A percentile compares a stretch with the other conserved stretches of the same genome.
Evolutionary conservation across 2,329 filamentous ascomycete species (phyloP).

Genomic region (Fusarium tupiense): DNA sequence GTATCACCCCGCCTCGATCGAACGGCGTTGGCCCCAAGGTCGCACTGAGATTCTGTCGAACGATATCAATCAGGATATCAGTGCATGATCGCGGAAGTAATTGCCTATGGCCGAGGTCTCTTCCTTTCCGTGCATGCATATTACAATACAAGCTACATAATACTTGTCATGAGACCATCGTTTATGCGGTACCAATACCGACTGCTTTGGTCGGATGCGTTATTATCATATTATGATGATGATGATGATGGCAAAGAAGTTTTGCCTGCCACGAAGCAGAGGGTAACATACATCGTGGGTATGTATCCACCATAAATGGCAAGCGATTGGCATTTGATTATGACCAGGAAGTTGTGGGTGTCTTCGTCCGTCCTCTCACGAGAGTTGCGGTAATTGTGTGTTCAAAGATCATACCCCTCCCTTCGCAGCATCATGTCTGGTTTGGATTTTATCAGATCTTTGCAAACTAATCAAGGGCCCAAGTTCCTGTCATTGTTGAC

Average conservation of each 20-base stretch:
- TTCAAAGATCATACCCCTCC: background rate
- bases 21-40: slow-evolving; percentile 20
- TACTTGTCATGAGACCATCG: slow-evolving; percentile 4
- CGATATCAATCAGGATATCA: slow-evolving; percentile 5
- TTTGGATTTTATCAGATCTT: slow-evolving; percentile 25
- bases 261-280: background rate
- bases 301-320: background rate
- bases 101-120: background rate
- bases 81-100: slow-evolving; percentile 17
- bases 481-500: slow-evolving; percentile 18
- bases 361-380: background rate
- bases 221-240: background rate
- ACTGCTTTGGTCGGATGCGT: background rate
- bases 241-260: background rate
- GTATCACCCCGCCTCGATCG: slow-evolving; percentile 28
- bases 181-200: background rate
- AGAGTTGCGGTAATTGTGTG: background rate
- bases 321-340: background rate
- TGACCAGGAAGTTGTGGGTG: background rate
- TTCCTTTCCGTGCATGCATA: slow-evolving; percentile 6
- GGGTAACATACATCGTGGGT: background rate
- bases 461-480: background rate
- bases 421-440: slow-evolving; percentile 1
- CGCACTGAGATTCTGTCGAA: slow-evolving; percentile 25
- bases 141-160: slow-evolving; percentile 5